A percentile compares a stretch with the other conserved stretches of the same genome.
phyloP scores from a whole-genome alignment of 2,329 filamentous ascomycete genomes.

The Neospermospora avenae region DNA sequence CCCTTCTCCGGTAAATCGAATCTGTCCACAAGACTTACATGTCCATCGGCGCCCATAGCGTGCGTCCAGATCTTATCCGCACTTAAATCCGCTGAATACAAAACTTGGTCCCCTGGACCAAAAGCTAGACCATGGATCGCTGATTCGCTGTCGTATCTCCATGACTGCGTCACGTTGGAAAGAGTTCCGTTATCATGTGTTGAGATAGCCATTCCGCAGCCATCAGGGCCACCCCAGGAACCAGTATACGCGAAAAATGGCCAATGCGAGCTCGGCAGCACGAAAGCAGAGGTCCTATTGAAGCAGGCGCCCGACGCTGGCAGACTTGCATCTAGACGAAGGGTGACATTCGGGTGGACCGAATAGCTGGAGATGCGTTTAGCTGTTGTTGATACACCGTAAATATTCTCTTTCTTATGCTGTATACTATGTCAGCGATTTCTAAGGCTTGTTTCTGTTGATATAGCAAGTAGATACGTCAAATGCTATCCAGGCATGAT shows the following conservation, averaged over 20 bases:
- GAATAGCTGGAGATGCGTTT: slow-evolving; percentile 7
- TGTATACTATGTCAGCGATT: neutral
- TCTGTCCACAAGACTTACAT: neutral
- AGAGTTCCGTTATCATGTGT: slow-evolving; percentile 4
- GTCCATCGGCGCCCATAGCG: neutral
- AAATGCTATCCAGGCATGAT: slow-evolving; percentile 14
- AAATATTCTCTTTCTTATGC: slow-evolving; percentile 8
- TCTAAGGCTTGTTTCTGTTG: neutral
- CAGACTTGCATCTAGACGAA: neutral
- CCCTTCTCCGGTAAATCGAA: neutral
- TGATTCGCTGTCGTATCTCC: slow-evolving; percentile 6
- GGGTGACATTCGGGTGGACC: neutral
- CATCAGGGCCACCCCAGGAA: slow-evolving; percentile 9
- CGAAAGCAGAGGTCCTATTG: neutral
- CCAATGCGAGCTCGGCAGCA: slow-evolving; percentile 1
- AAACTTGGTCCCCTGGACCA: neutral
- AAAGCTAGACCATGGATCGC: slow-evolving; percentile 12
- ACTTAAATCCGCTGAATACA: slow-evolving; percentile 14
- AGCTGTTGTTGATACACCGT: slow-evolving; percentile 1
- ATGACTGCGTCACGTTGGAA: slow-evolving; percentile 3
- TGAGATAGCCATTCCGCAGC: slow-evolving; percentile 5
- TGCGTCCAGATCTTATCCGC: slow-evolving; percentile 5
- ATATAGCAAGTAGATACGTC: neutral
- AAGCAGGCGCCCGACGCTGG: neutral
- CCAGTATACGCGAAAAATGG: slow-evolving; percentile 6